Conservation (phyloP, 2,329 filamentous ascomycete genomes). For the Aspergillus neotritici region DNA sequence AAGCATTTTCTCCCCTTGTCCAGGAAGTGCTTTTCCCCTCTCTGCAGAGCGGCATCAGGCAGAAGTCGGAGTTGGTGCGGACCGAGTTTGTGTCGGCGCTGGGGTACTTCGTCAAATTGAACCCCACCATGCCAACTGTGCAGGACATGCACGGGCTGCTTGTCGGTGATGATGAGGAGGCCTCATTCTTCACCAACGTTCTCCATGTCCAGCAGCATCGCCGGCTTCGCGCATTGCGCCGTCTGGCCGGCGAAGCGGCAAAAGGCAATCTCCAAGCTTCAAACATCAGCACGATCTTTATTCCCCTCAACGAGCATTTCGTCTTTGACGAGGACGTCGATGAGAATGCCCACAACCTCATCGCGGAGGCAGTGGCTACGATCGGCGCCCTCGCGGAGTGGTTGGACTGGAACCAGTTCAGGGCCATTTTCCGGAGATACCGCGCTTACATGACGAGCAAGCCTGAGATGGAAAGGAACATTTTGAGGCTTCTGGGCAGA, state of each 20-base stretch:
- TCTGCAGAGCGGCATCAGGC: conserved; percentile 68
- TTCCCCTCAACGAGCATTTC: conserved; percentile 90
- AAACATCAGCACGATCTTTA: conserved; percentile 79
- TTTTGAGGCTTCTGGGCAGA: conserved; percentile 74
- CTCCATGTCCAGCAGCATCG: conserved; percentile 83
- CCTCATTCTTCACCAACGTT: conserved; percentile 88
- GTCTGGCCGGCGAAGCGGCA: conserved; percentile 64
- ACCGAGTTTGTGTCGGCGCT: conserved; percentile 75
- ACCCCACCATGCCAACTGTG: conserved; percentile 65
- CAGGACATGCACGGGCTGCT: conserved; percentile 69
- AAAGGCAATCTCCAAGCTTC: conserved; percentile 62
- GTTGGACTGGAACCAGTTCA: conserved; percentile 86
- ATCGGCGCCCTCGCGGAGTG: conserved; percentile 69
- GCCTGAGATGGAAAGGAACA: conserved; percentile 76
- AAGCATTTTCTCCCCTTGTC: conserved; percentile 55
- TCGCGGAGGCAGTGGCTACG: conserved; percentile 77
- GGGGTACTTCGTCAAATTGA: conserved; percentile 67
- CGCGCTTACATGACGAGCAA: conserved; percentile 75
- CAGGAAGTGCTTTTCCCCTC: conserved; percentile 64
- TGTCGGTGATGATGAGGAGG: conserved; percentile 66
- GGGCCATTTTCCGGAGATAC: conserved; percentile 76
- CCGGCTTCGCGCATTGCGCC: conserved; percentile 74
- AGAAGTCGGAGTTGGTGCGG: conserved; percentile 76
- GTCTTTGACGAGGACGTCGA: conserved; percentile 79
- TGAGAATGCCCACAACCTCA: conserved; percentile 69